Percentiles rank a stretch among this genome's conserved stretches.
Evolutionary conservation across 1,139 yeast species (phyloP).

Genomic region (Taphrina betulina): DNA sequence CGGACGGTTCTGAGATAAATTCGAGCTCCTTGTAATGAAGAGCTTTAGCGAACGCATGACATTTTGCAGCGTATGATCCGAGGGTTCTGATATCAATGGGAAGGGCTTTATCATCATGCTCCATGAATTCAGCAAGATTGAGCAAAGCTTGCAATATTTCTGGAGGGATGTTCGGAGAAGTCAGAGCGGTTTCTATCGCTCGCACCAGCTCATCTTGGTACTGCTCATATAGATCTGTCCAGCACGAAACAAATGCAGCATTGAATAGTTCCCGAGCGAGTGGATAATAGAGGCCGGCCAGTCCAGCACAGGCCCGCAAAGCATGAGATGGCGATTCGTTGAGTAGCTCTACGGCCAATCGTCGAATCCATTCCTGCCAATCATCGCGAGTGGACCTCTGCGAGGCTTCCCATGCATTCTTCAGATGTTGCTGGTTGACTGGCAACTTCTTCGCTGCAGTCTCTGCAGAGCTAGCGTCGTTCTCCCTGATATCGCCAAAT

Average conservation of each 20-base stretch:
- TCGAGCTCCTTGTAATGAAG: slow-evolving; percentile 93
- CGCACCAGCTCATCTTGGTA: slow-evolving; percentile 88
- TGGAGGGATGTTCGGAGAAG: slow-evolving; percentile 90
- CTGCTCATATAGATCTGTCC: slow-evolving; percentile 90
- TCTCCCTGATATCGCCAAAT: slow-evolving; percentile 52
- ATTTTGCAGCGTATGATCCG: slow-evolving; percentile 89
- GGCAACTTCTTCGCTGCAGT: slow-evolving; percentile 73
- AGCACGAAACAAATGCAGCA: slow-evolving; percentile 92
- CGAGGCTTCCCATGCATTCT: slow-evolving; percentile 88
- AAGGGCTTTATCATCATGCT: slow-evolving; percentile 90
- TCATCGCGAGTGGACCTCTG: slow-evolving; percentile 89
- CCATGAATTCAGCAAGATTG: slow-evolving; percentile 94
- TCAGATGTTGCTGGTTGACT: slow-evolving; percentile 71
- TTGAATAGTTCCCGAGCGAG: slow-evolving; percentile 88
- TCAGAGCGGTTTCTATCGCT: slow-evolving; percentile 79
- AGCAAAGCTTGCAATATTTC: slow-evolving; percentile 88
- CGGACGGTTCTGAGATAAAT: slow-evolving; percentile 87
- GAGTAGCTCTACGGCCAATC: slow-evolving; percentile 78
- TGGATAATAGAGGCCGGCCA: slow-evolving; percentile 86
- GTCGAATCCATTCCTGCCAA: slow-evolving; percentile 96
- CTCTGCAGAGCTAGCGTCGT: slow-evolving; percentile 65
- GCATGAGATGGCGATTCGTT: slow-evolving; percentile 96
- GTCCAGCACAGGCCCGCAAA: slow-evolving; percentile 84
- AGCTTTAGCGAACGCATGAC: slow-evolving; percentile 97
- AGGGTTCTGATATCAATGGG: slow-evolving; percentile 86